Evolutionary conservation across 2,329 filamentous ascomycete species (phyloP).

Genomic region (Eutypa lata): DNA sequence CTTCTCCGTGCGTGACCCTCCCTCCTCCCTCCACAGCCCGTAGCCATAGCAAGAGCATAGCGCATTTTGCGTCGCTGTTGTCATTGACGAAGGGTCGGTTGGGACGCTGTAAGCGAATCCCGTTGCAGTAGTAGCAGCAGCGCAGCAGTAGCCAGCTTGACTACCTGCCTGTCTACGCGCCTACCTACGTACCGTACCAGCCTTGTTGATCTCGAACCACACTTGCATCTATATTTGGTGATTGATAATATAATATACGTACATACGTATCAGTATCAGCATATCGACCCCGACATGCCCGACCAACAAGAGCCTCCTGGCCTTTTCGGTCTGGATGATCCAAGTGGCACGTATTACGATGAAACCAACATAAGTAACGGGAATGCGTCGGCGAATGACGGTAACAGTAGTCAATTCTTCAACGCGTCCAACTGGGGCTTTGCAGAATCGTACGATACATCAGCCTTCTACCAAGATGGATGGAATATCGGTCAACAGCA

Average conservation of each 20-base stretch:
- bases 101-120: not conserved
- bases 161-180: too few relatives aligned
- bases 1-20: not conserved
- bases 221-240: slow-evolving; percentile 3
- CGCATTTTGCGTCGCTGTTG: not conserved
- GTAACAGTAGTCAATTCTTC: slow-evolving; percentile 28
- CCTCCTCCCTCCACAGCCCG: not conserved
- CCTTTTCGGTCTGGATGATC: slow-evolving; percentile 44
- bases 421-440: slow-evolving; percentile 45
- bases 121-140: not conserved
- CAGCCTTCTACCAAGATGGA: slow-evolving; percentile 31
- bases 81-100: not conserved
- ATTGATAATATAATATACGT: slow-evolving; percentile 10
- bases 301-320: slow-evolving; percentile 35
- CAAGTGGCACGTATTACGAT: slow-evolving; percentile 28
- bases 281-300: slow-evolving; percentile 28
- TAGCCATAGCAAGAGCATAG: not conserved
- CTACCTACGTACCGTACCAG: not conserved
- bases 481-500: slow-evolving; percentile 28
- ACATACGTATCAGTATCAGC: not conserved
- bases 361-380: slow-evolving; percentile 26
- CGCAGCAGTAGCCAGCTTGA: too few relatives aligned
- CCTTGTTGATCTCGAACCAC: slow-evolving; percentile 3
- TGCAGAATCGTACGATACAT: slow-evolving; percentile 40
- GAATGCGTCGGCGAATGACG: slow-evolving; percentile 25